These are phyloP conservation scores for Xerocomus spinulosus DNA, from an alignment of 768 basidiomycete genomes.

Conservation along the genomic window DNA sequence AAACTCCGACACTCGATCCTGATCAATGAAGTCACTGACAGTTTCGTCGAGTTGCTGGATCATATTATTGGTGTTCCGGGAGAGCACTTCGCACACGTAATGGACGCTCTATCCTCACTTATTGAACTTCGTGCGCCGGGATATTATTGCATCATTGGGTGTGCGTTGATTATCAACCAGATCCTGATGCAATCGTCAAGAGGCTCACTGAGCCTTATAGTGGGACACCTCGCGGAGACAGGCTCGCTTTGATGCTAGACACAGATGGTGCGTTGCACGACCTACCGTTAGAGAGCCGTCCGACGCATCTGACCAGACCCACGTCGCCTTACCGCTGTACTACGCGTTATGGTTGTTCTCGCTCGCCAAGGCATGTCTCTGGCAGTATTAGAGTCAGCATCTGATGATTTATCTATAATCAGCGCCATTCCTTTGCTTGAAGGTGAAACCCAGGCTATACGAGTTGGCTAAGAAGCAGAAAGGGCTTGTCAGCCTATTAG, in stretches of 20 bases:
- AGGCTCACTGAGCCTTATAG: not conserved
- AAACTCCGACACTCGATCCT: conserved; percentile 7
- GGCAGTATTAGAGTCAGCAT: not conserved
- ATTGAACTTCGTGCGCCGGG: conserved; percentile 5
- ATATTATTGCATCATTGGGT: not conserved
- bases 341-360: conserved; percentile 11
- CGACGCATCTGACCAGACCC: conserved; percentile 3
- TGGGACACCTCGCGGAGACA: not conserved
- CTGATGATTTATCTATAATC: not conserved
- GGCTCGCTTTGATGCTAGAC: conserved; percentile 10
- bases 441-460: conserved; percentile 6
- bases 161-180: not conserved
- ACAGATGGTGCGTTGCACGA: not conserved
- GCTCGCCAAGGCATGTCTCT: conserved; percentile 2
- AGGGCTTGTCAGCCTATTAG: conserved; percentile 14
- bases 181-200: not conserved
- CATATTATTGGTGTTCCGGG: not conserved
- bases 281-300: not conserved
- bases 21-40: conserved; percentile 4
- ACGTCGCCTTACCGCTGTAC: conserved; percentile 10
- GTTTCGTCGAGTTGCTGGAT: conserved; percentile 11
- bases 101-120: conserved; percentile 15
- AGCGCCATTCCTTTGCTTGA: conserved; percentile 7
- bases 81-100: conserved; percentile 11
- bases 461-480: conserved; percentile 8